These are phyloP conservation scores for Deakozyma indianensis DNA, from an alignment of 805 yeast genomes.

Conservation along the genomic window DNA sequence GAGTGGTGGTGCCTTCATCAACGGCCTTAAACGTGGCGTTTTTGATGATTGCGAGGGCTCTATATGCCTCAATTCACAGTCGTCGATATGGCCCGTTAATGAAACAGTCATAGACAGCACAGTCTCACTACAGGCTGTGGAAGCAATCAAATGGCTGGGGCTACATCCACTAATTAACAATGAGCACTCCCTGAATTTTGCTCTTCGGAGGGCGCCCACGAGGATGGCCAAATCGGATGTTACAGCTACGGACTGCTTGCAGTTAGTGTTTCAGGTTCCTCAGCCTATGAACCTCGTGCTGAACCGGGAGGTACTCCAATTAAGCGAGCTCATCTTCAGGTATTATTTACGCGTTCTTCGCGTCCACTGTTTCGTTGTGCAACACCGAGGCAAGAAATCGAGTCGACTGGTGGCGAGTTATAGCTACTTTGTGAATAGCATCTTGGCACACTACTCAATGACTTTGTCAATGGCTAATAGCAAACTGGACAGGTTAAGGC, in stretches of 20 bases:
- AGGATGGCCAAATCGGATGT: background rate
- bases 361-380: too few relatives aligned
- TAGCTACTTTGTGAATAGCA: background rate
- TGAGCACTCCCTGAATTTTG: background rate
- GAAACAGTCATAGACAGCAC: background rate
- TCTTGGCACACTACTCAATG: background rate
- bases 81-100: background rate
- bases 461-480: background rate
- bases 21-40: background rate
- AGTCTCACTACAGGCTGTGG: background rate
- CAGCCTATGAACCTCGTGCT: background rate
- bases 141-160: background rate
- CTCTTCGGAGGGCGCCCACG: background rate
- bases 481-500: background rate
- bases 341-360: background rate
- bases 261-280: background rate
- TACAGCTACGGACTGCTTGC: background rate
- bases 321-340: background rate
- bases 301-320: background rate
- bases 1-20: background rate
- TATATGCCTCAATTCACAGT: background rate
- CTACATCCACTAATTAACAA: background rate
- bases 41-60: background rate
- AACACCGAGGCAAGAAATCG: too few relatives aligned
- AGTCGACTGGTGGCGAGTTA: too few relatives aligned